Conservation (phyloP, 495 filamentous ascomycete species). For the Jackrogersella minutella region DNA sequence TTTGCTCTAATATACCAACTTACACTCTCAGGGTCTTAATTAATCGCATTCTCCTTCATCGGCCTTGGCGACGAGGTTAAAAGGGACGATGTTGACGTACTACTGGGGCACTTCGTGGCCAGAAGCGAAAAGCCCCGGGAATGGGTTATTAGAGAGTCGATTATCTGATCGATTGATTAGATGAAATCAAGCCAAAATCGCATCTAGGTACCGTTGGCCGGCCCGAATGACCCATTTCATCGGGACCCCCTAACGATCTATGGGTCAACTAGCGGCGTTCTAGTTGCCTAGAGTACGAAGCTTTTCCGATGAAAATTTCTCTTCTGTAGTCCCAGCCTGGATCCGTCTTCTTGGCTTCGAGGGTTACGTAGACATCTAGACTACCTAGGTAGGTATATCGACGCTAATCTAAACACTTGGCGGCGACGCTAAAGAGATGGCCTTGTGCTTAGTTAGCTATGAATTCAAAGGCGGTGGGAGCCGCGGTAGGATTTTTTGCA, state of each 20-base stretch:
- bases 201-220: not conserved
- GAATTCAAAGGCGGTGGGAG: no score
- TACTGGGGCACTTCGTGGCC: not conserved
- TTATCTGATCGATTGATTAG: slow-evolving; percentile 1
- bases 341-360: not conserved
- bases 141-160: not conserved
- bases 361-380: not conserved
- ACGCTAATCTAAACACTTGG: no score
- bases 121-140: not conserved
- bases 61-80: not conserved
- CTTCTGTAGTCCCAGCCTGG: not conserved
- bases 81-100: not conserved
- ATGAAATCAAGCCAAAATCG: not conserved
- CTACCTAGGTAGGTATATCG: no score
- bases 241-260: not conserved
- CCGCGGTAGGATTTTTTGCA: no score
- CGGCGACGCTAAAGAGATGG: no score
- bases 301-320: not conserved
- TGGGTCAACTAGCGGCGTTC: not conserved
- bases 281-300: not conserved
- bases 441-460: no score
- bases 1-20: not conserved
- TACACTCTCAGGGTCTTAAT: not conserved
- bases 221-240: not conserved
- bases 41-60: not conserved